Evolutionary conservation across 345 rosid genomes (phyloP), one percentile per base, ranked within the genome.

Genomic region (Stellera chamaejasme): DNA sequence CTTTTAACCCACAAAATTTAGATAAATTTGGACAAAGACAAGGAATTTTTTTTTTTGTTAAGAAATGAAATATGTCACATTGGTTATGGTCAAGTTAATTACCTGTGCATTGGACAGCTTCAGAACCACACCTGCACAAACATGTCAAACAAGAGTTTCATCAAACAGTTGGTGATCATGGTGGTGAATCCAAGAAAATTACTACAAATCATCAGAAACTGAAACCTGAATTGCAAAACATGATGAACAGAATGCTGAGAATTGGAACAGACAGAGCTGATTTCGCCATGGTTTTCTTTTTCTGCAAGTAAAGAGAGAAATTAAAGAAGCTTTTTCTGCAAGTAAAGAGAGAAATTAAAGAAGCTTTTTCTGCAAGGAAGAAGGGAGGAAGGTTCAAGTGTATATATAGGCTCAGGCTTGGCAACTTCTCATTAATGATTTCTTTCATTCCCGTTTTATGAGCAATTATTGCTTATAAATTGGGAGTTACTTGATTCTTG

Each of bases 51-150:
- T 0, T 19, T 19, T 19, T 19, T 19, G 23, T 19, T 19, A 19
- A 32, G 8, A 32, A 32, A 32, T 4, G 8, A 32, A 32, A 32
- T 32, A 32, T 32, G 23, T 32, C 8, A 8, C 8, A 32, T 32
- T 32, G 39, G 39, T 32, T 32, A 32, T 32, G 4, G 23, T 52
- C 43, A 52, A 2, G 23, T 52, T 47, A 2, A 16, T 19, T 32
- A 48, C 53, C 62, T 58, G 62, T 32, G 52, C 62, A 47, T 58
- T 47, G 28, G 53, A 43, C 44, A 58, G 12, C 27, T 58, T 58
- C 53, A 32, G 45, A 43, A 32, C 26, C 12, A n/a, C 27, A 3
- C 62, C 62, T 58, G 53, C 62, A 58, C 39, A 8, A 32, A 47
- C 13, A 23, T 25, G n/a, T 13, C 43, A 54, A 28, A 25, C 36